Evolutionary conservation across 148 eudicot genomes (phyloP), one percentile per base, ranked within the genome.

Genomic region (Oxyria digyna): DNA sequence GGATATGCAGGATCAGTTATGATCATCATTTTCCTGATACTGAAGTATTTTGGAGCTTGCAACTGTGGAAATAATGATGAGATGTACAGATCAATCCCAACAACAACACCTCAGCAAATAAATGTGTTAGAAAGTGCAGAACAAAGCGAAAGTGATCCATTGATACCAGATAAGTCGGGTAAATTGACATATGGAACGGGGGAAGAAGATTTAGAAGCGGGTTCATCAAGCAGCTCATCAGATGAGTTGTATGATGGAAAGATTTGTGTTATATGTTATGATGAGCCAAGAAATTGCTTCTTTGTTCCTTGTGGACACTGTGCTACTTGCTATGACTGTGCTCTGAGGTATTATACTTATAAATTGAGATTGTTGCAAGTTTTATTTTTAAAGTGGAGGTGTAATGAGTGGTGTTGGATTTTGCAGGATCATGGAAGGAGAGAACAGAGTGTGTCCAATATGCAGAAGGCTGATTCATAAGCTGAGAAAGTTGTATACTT

Each of bases 241-340:
- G 82, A 84, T 17, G 84, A 81, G 20, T 74, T 78, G 38, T 76
- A 78, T 42, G 80, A 83, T 62, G 82, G 76, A 38, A 78, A 77
- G 66, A 84, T 84, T 42, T 84, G 87, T 69, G 78, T 81, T 1
- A 81, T 84, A 52, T 84, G 87, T 27, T 84, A 78, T 26, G 87
- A 84, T 26, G 55, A 74, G 35, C 73, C 54, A 13, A 35, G 81
- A 12, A 70, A 68, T 43, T 84, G 87, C 72, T 78, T 84, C 67
- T 84, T 84, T 68, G 71, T 81, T 67, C 87, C 87, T 42, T 84
- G 87, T 43, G 87, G 87, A 5, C 87, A 84, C 18, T 78, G 77
- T 62, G 81, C 81, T 62, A 72, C 87, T 10, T 84, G 87, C 71
- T 31, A 72, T 57, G 69, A 38, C 55, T 84, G 87, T 72, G 87